Base-by-base conservation (phyloP, 2,329 filamentous ascomycete species). In the Coniella vitis region DNA sequence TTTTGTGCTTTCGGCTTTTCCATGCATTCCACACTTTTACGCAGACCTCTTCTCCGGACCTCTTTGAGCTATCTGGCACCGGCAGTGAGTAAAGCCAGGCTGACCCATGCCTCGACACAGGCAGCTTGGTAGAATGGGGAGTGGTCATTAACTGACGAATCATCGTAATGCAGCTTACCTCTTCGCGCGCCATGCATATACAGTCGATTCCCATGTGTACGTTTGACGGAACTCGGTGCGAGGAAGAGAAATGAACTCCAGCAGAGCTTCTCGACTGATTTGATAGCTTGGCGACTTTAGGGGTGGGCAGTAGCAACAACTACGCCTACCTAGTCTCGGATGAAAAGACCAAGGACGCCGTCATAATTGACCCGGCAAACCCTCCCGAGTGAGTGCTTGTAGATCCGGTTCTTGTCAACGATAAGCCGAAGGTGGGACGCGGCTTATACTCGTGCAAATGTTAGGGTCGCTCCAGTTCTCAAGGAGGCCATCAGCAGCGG, bases 161-260 rank as follows among this genome's bases (percentile, higher is more conserved):
- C 45, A 12, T 45, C 48, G 4, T 5, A 40, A 49, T 49, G 41
- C 53, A 69, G 66, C 60, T 61, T 50, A 56, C 59, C 45, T 56
- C 55, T 50, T 50, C 60, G 47, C 75, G 76, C 69, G 70, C 70
- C 57, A 93, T 93, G 87, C 86, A 91, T 79, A 85, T 91, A 70
- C 79, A 87, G 69, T 86, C 86, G 58, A 91, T 93, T 69, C 86
- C 87, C 49, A 91, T 93, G 86, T 91, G 87, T 90, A 79, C 62
- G 82, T 72, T 53, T n/a, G n/a, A n/a, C n/a, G n/a, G n/a, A n/a
- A n/a, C n/a, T n/a, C n/a, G n/a, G n/a, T 38, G n/a, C 17, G 14
- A 14, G 9, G 25, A 31, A 20, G 10, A 12, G 16, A 13, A 32
- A n/a, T 17, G 32, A 14, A 25, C 42, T 19, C 8, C 9, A 17